Base-by-base conservation (phyloP, 805 yeast species). In the Starmerella tilneyi region DNA sequence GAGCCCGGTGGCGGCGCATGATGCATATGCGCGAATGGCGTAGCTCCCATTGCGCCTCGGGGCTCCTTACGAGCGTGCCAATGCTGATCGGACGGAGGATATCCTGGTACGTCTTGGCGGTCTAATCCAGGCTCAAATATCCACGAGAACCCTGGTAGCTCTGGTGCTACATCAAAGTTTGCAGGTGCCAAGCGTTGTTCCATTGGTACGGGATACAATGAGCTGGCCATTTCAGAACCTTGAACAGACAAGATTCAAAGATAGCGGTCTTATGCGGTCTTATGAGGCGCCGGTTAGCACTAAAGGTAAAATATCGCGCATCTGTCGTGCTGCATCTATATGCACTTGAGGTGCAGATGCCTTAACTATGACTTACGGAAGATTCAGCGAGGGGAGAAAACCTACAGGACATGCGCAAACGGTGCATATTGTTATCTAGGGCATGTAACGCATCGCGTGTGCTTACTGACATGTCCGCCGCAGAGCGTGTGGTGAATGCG, bases 311-410 rank as follows among this genome's bases (percentile, higher is more conserved):
- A 34, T 13, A 13, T 21, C n/a, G 26, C 22, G n/a, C 27, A 34
- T 27, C 27, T 13, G 27, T 23, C 38, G 26, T 23, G 15, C 15
- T 24, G 27, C 27, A 33, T 36, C 29, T 36, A 15, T 23, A 24
- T 36, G 40, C 40, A 36, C 30, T 22, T 16, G n/a, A 21, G 30
- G 21, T 36, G 40, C 40, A 23, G 40, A 24, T 36, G 23, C 29
- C 40, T 24, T 36, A 36, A n/a, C 22, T 24, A 24, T 24, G 40
- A 36, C 40, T 36, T 36, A 36, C 40, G 40, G 30, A 36, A 36
- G 30, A 36, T 24, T 22, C 30, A 22, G 30, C 22, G 11, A n/a
- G n/a, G 24, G 22, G 40, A n/a, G 28, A 16, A 24, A 24, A 36
- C 40, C 40, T 36, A 30, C 40, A 36, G 24, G 19, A 17, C 29